A percentile compares a stretch with the other conserved stretches of the same genome.
Evolutionary conservation across 2,329 filamentous ascomycete genomes (phyloP).

Genomic region (Leptographium lundbergii): DNA sequence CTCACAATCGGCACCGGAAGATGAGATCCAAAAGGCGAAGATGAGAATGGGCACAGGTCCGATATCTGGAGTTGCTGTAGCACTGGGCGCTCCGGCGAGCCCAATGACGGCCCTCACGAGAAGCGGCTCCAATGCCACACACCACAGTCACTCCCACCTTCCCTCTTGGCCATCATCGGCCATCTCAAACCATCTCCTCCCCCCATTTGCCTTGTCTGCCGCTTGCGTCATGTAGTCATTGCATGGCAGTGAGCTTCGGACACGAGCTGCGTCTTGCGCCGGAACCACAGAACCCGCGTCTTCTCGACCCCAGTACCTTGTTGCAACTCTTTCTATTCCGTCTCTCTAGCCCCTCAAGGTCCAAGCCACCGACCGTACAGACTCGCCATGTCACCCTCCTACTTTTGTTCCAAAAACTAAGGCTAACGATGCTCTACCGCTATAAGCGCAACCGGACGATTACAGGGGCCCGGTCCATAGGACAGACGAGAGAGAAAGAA

Average conservation of each 20-base stretch:
- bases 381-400: too few relatives aligned
- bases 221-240: too few relatives aligned
- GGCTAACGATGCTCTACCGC: not conserved
- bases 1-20: not conserved
- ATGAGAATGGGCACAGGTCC: not conserved
- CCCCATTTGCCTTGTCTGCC: too few relatives aligned
- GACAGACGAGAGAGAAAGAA: too few relatives aligned
- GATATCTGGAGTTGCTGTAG: not conserved
- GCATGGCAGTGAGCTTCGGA: not conserved
- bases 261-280: not conserved
- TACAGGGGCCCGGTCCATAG: too few relatives aligned
- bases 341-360: not conserved
- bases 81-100: not conserved
- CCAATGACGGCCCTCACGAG: not conserved
- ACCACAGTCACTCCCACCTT: not conserved
- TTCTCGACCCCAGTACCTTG: not conserved
- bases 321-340: not conserved
- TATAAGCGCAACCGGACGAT: not conserved
- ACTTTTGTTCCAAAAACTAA: not conserved
- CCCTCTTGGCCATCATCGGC: not conserved
- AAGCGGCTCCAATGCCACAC: not conserved
- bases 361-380: too few relatives aligned
- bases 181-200: not conserved
- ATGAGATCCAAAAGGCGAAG: not conserved
- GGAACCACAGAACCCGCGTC: not conserved